Evolutionary conservation across 1,139 yeast species (phyloP).

Genomic region (Yamadazyma triangularis): DNA sequence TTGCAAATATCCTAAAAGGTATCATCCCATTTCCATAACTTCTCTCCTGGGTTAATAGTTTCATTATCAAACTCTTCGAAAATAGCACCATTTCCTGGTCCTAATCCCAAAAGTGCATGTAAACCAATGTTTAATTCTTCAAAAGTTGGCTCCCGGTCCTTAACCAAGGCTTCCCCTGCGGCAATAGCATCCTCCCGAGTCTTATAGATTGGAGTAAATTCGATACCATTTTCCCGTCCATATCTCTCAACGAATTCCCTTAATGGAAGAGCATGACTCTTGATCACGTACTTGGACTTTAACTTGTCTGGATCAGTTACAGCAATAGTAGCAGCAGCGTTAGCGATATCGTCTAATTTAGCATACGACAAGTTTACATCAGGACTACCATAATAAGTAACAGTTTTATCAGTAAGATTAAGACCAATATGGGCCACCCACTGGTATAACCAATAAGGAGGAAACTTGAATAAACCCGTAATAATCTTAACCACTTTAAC

Average conservation of each 20-base stretch:
- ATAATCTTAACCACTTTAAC: conserved; percentile 48
- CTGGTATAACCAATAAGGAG: conserved; percentile 33
- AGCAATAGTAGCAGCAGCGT: conserved; percentile 35
- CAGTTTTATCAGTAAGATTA: conserved; percentile 27
- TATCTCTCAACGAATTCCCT: conserved; percentile 37
- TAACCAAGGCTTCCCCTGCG: conserved; percentile 26
- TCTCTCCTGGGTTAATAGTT: conserved; percentile 11
- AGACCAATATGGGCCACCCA: conserved; percentile 35
- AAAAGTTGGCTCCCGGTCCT: too few relatives aligned
- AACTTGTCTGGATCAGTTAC: conserved; percentile 33
- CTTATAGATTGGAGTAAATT: too few relatives aligned
- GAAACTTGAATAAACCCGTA: conserved; percentile 42
- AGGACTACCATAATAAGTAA: conserved; percentile 40
- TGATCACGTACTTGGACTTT: conserved; percentile 44
- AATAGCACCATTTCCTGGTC: conserved; percentile 35
- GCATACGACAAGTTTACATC: conserved; percentile 27
- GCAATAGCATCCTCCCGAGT: conserved; percentile 26
- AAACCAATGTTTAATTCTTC: conserved; percentile 17
- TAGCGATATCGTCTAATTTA: conserved; percentile 46
- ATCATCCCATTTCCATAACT: conserved; percentile 1
- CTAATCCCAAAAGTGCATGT: too few relatives aligned
- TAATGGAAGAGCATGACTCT: conserved; percentile 36
- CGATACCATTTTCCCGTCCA: conserved; percentile 37
- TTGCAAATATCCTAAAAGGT: neutral
- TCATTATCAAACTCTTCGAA: conserved; percentile 40